phyloP scores from a whole-genome alignment of 2,329 filamentous ascomycete species.

The Aspergillus sp. region DNA sequence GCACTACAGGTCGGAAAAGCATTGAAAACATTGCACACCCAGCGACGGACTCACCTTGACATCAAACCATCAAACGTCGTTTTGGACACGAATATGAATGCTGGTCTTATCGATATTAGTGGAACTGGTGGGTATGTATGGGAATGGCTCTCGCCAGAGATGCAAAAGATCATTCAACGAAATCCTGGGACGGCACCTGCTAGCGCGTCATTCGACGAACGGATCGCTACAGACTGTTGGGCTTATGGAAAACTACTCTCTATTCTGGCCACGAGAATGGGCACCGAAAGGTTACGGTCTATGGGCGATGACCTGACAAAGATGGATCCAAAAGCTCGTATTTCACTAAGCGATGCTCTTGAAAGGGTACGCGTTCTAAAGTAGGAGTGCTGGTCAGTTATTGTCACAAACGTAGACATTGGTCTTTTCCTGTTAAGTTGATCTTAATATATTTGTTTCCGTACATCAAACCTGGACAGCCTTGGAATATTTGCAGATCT shows the following conservation, averaged over 20 bases:
- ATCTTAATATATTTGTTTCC: too few relatives aligned
- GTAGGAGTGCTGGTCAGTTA: too few relatives aligned
- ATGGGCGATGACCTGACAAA: not conserved
- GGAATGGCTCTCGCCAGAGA: constrained; percentile 18
- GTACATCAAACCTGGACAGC: too few relatives aligned
- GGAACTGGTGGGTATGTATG: constrained; percentile 14
- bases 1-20: constrained; percentile 12
- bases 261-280: not conserved
- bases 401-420: too few relatives aligned
- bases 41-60: constrained; percentile 16
- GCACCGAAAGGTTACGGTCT: not conserved
- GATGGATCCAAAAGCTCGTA: constrained; percentile 1
- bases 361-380: too few relatives aligned
- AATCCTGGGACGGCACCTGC: not conserved
- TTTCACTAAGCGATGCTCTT: constrained; percentile 2
- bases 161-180: constrained; percentile 6
- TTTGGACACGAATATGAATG: constrained; percentile 14
- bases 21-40: constrained; percentile 8
- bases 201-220: not conserved
- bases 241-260: constrained; percentile 1
- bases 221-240: constrained; percentile 4
- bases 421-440: too few relatives aligned
- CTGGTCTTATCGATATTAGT: constrained; percentile 20
- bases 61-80: constrained; percentile 20
- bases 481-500: too few relatives aligned